Evolutionary conservation across 1,139 yeast genomes (phyloP), one percentile per base, ranked within the genome.

Genomic region (Debaryomycetaceae sp.): DNA sequence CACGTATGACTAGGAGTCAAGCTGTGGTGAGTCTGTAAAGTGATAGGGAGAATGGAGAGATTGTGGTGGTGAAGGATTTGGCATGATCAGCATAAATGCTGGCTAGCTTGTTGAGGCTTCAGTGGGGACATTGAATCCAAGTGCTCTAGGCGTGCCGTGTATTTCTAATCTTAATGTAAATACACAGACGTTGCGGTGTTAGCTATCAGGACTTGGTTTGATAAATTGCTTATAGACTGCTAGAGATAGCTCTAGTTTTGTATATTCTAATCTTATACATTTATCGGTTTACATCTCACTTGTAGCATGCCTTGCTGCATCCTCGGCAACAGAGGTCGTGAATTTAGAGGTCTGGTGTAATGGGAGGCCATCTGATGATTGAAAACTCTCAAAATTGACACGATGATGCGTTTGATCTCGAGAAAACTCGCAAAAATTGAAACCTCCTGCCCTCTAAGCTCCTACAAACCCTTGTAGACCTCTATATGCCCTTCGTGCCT

Each of bases 81-180:
- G n/a, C 30, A 38, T n/a, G 27, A 24, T 20, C 36, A 38, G 30
- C 24, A 30, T 41, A 23, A 11, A 13, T 17, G 30, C 36, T 24
- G 41, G 37, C 34, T 33, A 41, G 42, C 30, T 17, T 27, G 24
- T 27, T 24, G 27, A 38, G 30, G 11, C 24, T 13, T 27, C 22
- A n/a, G 37, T 8, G 61, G 58, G 42, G 60, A 54, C 51, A 56
- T 62, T 55, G 55, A 57, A 59, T 66, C 69, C 75, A 69, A 63
- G 68, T 72, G 75, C 81, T 76, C 81, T 76, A 76, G 81, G 81
- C 81, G 80, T 75, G 68, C 80, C 80, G 81, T 75, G 79, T 71
- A 69, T 70, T 59, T 57, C 54, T 60, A 36, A 37, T 30, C 34
- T 31, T 30, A 17, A 17, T 17, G 56, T 41, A 55, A 56, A 57